A percentile compares a stretch with the other conserved stretches of the same genome.
Conservation (phyloP, 768 basidiomycete species). For the Lactarius tabidus region DNA sequence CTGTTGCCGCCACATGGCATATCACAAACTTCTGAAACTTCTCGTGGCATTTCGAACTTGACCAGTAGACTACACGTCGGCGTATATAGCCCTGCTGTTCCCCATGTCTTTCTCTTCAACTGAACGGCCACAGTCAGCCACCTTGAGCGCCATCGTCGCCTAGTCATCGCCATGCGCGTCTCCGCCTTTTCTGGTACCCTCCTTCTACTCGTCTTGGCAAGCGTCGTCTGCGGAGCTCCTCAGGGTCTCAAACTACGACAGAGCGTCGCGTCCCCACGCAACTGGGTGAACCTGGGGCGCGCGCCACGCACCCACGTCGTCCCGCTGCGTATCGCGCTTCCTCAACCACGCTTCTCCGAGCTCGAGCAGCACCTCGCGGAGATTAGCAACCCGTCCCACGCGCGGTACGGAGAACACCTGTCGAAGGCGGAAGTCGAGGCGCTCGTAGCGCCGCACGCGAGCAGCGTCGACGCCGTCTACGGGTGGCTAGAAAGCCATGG, state of each 20-base stretch:
- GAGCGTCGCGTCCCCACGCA: slow-evolving; percentile 41
- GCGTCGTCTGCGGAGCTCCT: background rate
- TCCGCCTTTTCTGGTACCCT: background rate
- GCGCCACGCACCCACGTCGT: slow-evolving; percentile 46
- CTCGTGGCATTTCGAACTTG: background rate
- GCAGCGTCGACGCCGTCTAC: slow-evolving; percentile 46
- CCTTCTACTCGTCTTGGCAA: background rate
- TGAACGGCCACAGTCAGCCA: background rate
- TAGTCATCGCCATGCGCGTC: background rate
- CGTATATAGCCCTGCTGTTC: background rate
- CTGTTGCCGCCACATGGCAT: background rate
- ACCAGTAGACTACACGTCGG: background rate
- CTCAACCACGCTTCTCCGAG: slow-evolving; percentile 26
- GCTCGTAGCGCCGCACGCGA: slow-evolving; percentile 51
- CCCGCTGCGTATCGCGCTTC: slow-evolving; percentile 40
- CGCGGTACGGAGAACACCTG: slow-evolving; percentile 34
- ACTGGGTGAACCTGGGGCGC: slow-evolving; percentile 43
- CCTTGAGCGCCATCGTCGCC: background rate
- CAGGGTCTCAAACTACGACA: slow-evolving; percentile 41
- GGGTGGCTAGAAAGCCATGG: slow-evolving; percentile 53
- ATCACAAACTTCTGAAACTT: no score
- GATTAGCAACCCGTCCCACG: slow-evolving; percentile 28
- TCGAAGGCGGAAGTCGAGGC: slow-evolving; percentile 57
- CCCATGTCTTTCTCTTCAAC: background rate
- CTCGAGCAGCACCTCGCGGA: slow-evolving; percentile 29